Evolutionary conservation across 2,329 filamentous ascomycete species (phyloP), one percentile per base, ranked within the genome.

Genomic region (Monilinia polystroma): DNA sequence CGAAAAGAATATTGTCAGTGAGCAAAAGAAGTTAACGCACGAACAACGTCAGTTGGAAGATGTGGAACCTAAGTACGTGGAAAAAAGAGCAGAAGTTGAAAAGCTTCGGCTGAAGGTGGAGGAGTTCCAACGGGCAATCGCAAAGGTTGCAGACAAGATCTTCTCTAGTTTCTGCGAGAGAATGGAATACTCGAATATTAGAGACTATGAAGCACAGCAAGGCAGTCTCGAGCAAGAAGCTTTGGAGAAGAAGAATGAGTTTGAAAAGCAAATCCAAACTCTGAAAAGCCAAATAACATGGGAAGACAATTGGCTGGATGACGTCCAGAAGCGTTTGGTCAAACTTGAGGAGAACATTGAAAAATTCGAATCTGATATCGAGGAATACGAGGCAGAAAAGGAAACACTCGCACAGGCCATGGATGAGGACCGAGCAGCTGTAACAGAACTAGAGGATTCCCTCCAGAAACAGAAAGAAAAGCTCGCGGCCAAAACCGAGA

Each of bases 141-240:
- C 90, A 54, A 84, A 87, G 65, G 91, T 97, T 23, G 93, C 97
- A 76, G 95, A 99, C 76, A 85, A 93, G 72, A 84, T 99, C 41
- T 99, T 97, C 77, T 83, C 84, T 29, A 83, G 83, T 52, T 99
- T 99, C 80, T 99, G 95, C 80, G 85, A 87, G 73, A 87, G 91
- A 66, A 86, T 97, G 26, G 92, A 93, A 0, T 98, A 97, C 77
- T 84, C 86, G 67, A 90, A 96, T 74, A 96, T 99, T 70, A 91
- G 94, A 67, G 91, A 92, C 67, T 99, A 98, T 74, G 93, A 98
- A 76, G 90, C 90, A 35, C 93, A 96, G 72, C 95, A 98, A 79
- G 94, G 95, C 59, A 93, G 90, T 53, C 81, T 96, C 59, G 93
- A 98, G 78, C 92, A 97, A 77, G 92, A 98, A 76, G 91, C 91